These are phyloP conservation scores for Hypoxylon trugodes DNA, from an alignment of 495 filamentous ascomycete species.

Conservation along the genomic window DNA sequence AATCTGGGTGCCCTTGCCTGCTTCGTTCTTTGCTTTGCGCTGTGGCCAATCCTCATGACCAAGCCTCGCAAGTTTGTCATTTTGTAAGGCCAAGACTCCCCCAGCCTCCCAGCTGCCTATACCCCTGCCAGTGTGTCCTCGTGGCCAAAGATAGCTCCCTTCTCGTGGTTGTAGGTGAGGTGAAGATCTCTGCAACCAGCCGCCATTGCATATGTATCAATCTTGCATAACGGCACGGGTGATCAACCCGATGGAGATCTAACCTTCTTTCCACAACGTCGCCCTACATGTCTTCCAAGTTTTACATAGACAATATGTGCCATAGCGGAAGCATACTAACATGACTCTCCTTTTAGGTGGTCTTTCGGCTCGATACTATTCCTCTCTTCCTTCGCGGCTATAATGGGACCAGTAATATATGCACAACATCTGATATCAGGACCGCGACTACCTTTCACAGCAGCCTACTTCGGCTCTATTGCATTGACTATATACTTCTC, in stretches of 20 bases:
- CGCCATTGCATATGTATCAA: conserved; percentile 44
- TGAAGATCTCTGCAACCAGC: conserved; percentile 42
- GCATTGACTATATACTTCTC: conserved; percentile 90
- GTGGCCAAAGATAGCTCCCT: conserved; percentile 26
- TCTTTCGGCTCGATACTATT: conserved; percentile 91
- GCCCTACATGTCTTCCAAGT: conserved; percentile 1
- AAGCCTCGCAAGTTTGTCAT: conserved; percentile 94
- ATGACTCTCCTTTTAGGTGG: conserved; percentile 69
- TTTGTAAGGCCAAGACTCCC: conserved; percentile 73
- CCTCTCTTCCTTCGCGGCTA: conserved; percentile 88
- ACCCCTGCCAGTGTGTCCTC: conserved; percentile 28
- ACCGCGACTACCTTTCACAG: conserved; percentile 89
- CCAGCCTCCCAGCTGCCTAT: conserved; percentile 21
- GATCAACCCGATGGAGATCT: conserved; percentile 33
- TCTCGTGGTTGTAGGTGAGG: conserved; percentile 17
- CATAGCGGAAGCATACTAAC: conserved; percentile 20
- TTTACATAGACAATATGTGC: conserved; percentile 5
- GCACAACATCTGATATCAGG: conserved; percentile 84
- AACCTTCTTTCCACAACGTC: conserved; percentile 37
- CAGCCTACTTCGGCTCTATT: conserved; percentile 96
- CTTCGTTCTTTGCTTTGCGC: conserved; percentile 89
- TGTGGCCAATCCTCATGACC: conserved; percentile 81
- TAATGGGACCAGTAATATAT: conserved; percentile 90
- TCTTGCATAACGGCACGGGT: conserved; percentile 42
- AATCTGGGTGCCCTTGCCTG: conserved; percentile 89